phyloP scores from a whole-genome alignment of 1,284 basidiomycete genomes.

The Amylostereum chailletii region DNA sequence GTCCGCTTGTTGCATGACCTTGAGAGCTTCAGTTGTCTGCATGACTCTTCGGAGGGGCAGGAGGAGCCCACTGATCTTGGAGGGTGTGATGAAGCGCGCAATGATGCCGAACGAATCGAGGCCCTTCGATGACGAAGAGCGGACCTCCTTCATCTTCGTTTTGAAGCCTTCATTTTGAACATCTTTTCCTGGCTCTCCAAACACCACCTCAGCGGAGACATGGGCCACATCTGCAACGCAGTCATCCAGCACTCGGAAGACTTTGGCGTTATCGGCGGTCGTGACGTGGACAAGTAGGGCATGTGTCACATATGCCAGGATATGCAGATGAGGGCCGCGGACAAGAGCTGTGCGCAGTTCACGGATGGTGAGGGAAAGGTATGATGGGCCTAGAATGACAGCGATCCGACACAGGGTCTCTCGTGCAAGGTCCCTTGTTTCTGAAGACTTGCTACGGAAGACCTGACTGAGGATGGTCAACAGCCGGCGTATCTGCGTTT shows the following conservation, averaged over 20 bases:
- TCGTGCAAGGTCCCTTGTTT: conserved; percentile 84
- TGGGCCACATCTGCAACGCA: conserved; percentile 75
- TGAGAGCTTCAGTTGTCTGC: conserved; percentile 77
- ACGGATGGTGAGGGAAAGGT: conserved; percentile 67
- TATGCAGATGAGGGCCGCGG: conserved; percentile 91
- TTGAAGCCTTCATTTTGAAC: conserved; percentile 87
- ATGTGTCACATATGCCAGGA: conserved; percentile 83
- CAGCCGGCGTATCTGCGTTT: conserved; percentile 71
- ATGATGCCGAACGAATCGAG: conserved; percentile 80
- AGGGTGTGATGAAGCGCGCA: conserved; percentile 70
- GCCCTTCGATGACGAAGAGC: conserved; percentile 69
- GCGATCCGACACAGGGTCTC: conserved; percentile 84
- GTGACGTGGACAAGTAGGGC: conserved; percentile 79
- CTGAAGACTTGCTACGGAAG: conserved; percentile 87
- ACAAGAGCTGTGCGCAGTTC: conserved; percentile 80
- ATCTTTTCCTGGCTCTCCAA: conserved; percentile 91
- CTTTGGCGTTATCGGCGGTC: conserved; percentile 38
- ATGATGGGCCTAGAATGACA: conserved; percentile 64
- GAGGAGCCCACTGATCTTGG: conserved; percentile 71
- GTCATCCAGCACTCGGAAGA: conserved; percentile 64
- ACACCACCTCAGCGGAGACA: conserved; percentile 88
- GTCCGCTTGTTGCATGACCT: conserved; percentile 82
- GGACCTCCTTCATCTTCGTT: conserved; percentile 90
- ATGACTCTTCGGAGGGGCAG: conserved; percentile 80
- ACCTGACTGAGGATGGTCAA: conserved; percentile 84